A percentile compares a stretch with the other conserved stretches of the same genome.
These are phyloP conservation scores for Rubroboletus pulcherrimus DNA, from an alignment of 768 basidiomycete species.

Conservation along the genomic window DNA sequence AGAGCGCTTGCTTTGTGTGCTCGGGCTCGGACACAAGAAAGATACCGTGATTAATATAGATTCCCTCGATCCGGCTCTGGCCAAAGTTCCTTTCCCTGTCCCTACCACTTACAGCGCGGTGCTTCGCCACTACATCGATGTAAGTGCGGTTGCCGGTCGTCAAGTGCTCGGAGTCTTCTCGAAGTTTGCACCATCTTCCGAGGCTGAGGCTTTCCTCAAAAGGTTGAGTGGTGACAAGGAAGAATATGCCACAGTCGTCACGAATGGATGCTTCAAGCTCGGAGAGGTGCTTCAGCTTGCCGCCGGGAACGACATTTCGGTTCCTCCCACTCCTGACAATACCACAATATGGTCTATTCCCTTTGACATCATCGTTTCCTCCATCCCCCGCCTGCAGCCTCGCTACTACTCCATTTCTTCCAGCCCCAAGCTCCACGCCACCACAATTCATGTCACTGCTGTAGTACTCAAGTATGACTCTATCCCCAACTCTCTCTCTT, in stretches of 20 bases:
- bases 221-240: slow-evolving; percentile 85
- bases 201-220: slow-evolving; percentile 70
- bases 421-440: slow-evolving; percentile 88
- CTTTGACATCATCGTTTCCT: slow-evolving; percentile 94
- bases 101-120: slow-evolving; percentile 93
- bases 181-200: slow-evolving; percentile 81
- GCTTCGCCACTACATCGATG: slow-evolving; percentile 95
- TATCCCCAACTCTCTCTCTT: slow-evolving; percentile 46
- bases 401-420: slow-evolving; percentile 99
- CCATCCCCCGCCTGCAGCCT: slow-evolving; percentile 90
- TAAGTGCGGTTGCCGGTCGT: slow-evolving; percentile 90
- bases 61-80: slow-evolving; percentile 95
- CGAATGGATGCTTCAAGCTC: slow-evolving; percentile 82
- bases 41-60: slow-evolving; percentile 87
- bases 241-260: slow-evolving; percentile 72
- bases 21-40: slow-evolving; percentile 79
- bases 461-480: slow-evolving; percentile 95
- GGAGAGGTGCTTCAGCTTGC: slow-evolving; percentile 92
- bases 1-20: slow-evolving; percentile 77
- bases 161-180: slow-evolving; percentile 86
- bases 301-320: slow-evolving; percentile 69
- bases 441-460: slow-evolving; percentile 87
- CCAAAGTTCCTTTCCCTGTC: slow-evolving; percentile 98
- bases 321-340: slow-evolving; percentile 59
- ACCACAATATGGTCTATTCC: slow-evolving; percentile 89